phyloP scores from a whole-genome alignment of 2,329 filamentous ascomycete genomes.

The Hymenoscyphus repandus region DNA sequence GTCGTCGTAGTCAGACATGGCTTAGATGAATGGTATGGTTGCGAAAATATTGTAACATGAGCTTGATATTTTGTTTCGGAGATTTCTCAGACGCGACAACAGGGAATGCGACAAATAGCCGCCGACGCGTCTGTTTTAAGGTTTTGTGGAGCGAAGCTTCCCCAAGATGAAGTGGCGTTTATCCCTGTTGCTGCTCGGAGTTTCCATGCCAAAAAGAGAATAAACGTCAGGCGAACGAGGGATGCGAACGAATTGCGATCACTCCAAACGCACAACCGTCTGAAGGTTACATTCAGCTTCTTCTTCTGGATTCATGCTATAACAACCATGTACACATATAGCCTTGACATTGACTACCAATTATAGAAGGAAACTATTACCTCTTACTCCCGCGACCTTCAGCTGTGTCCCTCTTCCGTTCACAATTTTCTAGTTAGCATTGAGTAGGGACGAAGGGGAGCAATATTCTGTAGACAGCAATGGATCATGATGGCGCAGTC shows the following conservation, averaged over 20 bases:
- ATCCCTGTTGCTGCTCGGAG: background rate
- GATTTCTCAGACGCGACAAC: background rate
- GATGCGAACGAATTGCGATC: conserved; percentile 5
- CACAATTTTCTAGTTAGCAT: no score
- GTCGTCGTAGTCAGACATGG: conserved; percentile 26
- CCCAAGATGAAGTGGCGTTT: background rate
- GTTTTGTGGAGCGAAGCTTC: background rate
- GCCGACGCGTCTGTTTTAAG: background rate
- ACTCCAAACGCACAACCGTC: background rate
- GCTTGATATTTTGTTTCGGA: conserved; percentile 1
- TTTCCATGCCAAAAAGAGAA: background rate
- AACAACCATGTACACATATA: conserved; percentile 11
- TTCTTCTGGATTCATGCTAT: conserved; percentile 1
- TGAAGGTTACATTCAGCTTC: background rate
- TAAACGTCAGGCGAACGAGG: background rate
- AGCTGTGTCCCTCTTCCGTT: background rate
- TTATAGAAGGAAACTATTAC: background rate
- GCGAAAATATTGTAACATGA: background rate
- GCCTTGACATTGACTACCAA: background rate
- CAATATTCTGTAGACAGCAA: conserved; percentile 5
- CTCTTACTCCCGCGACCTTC: background rate
- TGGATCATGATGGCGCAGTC: conserved; percentile 34
- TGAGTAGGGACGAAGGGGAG: background rate
- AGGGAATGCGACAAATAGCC: no score
- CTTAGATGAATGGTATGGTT: background rate